Evolutionary conservation across 2,329 filamentous ascomycete genomes (phyloP), one percentile per base, ranked within the genome.

Genomic region (Diplodia corticola): DNA sequence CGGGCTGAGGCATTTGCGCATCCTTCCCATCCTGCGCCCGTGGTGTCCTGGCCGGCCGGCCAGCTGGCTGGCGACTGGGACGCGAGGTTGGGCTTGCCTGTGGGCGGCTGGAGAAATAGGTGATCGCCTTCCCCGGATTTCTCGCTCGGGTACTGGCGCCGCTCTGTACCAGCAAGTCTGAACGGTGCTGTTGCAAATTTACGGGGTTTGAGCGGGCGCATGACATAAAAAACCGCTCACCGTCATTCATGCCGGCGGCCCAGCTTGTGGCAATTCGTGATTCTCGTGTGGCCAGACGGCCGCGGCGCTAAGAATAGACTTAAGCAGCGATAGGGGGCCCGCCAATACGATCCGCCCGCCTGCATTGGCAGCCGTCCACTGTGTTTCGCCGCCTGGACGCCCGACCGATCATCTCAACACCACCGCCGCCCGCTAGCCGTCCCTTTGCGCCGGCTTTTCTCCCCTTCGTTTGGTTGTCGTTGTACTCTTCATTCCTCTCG

Each of bases 401-500:
- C 57, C 60, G 60, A 63, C 49, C 60, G 28, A 33, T 48, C 49
- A 53, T 51, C 60, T 63, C 60, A 53, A 51, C 60, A 63, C 60
- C 60, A 63, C 46, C 55, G 35, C 51, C 64, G 49, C 51, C 57
- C 59, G 48, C 61, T 69, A 69, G 68, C 59, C 64, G 48, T 49
- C 33, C 44, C 40, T 35, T 10, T n/a, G 22, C 53, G 40, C 26
- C 57, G 44, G 40, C 26, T 35, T 46, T 68, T 61, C 9, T 49
- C 40, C 57, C 57, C 44, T 61, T 61, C 57, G 57, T 61, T 61
- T 61, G 57, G 40, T 49, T 61, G 55, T 61, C 40, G 33, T 61
- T 61, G 57, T 49, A n/a, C 44, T 61, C 57, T 49, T 6, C 57
- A 61, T 61, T 61, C 57, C 57, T 49, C 69, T 73, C 71, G 69